phyloP scores from a whole-genome alignment of 2,329 filamentous ascomycete genomes.

The Neoscytalidium dimidiatum region DNA sequence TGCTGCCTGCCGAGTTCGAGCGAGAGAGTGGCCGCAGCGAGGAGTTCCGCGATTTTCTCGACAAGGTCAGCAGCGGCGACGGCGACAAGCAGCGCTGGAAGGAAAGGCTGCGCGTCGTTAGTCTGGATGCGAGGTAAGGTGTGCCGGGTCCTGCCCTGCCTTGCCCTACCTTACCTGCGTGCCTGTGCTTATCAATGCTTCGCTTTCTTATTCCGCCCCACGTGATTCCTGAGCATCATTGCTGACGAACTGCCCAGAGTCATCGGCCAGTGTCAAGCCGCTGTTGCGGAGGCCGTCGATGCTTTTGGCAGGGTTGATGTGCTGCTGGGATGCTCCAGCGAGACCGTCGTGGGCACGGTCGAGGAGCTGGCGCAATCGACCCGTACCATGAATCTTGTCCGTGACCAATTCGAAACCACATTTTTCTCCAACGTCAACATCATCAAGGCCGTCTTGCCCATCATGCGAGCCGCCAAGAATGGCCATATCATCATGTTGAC shows the following conservation, averaged over 20 bases:
- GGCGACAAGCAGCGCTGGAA: conserved; percentile 75
- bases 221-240: neutral
- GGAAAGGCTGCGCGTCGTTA: conserved; percentile 68
- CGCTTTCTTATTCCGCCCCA: neutral
- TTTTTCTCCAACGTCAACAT: conserved; percentile 97
- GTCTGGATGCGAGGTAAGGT: conserved; percentile 56
- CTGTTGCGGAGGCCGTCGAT: conserved; percentile 81
- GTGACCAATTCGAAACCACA: conserved; percentile 90
- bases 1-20: conserved; percentile 77
- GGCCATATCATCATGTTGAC: conserved; percentile 91
- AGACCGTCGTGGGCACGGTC: conserved; percentile 85
- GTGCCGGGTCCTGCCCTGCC: conserved; percentile 21
- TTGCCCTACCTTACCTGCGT: no score
- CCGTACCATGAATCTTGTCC: conserved; percentile 74
- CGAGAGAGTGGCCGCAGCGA: conserved; percentile 67
- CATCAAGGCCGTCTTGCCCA: conserved; percentile 83
- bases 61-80: conserved; percentile 51
- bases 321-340: conserved; percentile 82
- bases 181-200: neutral
- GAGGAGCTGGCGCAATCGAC: conserved; percentile 80
- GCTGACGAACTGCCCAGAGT: conserved; percentile 41
- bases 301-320: conserved; percentile 89
- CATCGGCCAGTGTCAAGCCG: conserved; percentile 75
- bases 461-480: conserved; percentile 75
- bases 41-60: conserved; percentile 79